phyloP scores from a whole-genome alignment of 2,329 filamentous ascomycete species.

The Cytospora mali region DNA sequence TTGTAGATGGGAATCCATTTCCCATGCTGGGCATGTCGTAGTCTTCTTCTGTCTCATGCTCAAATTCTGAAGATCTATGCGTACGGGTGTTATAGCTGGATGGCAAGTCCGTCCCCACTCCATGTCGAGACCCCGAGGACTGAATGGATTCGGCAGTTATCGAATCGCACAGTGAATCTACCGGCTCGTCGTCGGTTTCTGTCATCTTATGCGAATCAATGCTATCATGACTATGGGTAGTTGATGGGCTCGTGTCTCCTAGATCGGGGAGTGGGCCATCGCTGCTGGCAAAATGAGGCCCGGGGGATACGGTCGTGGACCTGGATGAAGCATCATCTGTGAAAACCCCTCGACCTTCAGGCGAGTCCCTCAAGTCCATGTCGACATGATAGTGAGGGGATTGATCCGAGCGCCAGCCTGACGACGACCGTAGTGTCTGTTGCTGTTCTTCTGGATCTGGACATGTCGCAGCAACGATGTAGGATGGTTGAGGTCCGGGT shows the following conservation, averaged over 20 bases:
- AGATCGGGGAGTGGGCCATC: conserved; percentile 19
- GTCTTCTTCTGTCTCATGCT: conserved; percentile 36
- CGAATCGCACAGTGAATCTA: conserved; percentile 15
- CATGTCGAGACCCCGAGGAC: conserved; percentile 20
- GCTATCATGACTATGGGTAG: conserved; percentile 2
- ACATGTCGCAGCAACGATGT: conserved; percentile 24
- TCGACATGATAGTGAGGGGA: conserved; percentile 1
- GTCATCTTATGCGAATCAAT: conserved; percentile 12
- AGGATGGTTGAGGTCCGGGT: conserved; percentile 22
- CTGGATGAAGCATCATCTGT: conserved; percentile 34
- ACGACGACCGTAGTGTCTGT: conserved; percentile 3
- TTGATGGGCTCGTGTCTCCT: conserved; percentile 13
- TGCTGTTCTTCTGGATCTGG: conserved; percentile 25
- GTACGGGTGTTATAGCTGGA: conserved; percentile 2
- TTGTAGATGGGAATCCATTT: conserved; percentile 57
- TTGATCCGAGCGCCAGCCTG: conserved; percentile 7
- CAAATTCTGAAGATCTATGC: conserved; percentile 22
- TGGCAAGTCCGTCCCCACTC: conserved; percentile 16
- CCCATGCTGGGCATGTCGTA: conserved; percentile 49
- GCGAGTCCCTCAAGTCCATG: neutral
- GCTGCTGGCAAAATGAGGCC: conserved; percentile 37
- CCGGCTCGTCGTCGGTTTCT: conserved; percentile 20
- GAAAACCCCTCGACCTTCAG: neutral
- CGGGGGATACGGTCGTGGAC: conserved; percentile 49
- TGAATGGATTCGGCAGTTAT: conserved; percentile 9